Conservation (phyloP, 1,284 basidiomycete species). For the Grifola frondosa region DNA sequence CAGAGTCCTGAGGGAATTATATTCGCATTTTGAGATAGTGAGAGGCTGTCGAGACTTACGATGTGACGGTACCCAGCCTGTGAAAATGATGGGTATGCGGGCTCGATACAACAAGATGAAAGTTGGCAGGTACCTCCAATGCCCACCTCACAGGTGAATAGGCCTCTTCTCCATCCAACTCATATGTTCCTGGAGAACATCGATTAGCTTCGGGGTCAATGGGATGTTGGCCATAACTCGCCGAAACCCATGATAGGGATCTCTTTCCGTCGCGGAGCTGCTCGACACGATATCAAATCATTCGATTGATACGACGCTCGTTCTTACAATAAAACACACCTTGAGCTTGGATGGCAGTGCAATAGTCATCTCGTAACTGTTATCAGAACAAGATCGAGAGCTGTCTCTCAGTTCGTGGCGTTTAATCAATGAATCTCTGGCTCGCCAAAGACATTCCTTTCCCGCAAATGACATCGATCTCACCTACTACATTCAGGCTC, state of each 20-base stretch:
- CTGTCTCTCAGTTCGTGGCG: too few species aligned
- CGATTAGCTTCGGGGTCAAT: constrained; percentile 6
- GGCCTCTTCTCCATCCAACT: constrained; percentile 57
- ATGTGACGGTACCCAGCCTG: constrained; percentile 68
- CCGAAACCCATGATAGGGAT: constrained; percentile 70
- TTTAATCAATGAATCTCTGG: too few species aligned
- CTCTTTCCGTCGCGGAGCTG: constrained; percentile 61
- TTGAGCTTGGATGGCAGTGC: constrained; percentile 14
- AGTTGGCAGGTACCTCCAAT: constrained; percentile 46
- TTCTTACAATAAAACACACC: constrained; percentile 1
- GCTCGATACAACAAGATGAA: background rate
- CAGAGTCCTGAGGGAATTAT: constrained; percentile 43
- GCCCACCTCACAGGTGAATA: constrained; percentile 61
- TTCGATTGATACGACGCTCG: background rate
- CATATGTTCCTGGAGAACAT: constrained; percentile 55
- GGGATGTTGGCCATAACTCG: constrained; percentile 26
- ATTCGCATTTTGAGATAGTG: constrained; percentile 6
- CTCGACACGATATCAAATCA: background rate
- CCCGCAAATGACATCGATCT: too few species aligned
- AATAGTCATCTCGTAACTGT: too few species aligned
- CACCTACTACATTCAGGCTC: too few species aligned
- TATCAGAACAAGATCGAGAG: too few species aligned
- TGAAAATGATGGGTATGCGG: constrained; percentile 1
- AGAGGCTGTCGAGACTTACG: constrained; percentile 41
- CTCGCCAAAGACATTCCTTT: too few species aligned